Conservation (phyloP, 169 alveolate species). For the Eimeria sp. region DNA sequence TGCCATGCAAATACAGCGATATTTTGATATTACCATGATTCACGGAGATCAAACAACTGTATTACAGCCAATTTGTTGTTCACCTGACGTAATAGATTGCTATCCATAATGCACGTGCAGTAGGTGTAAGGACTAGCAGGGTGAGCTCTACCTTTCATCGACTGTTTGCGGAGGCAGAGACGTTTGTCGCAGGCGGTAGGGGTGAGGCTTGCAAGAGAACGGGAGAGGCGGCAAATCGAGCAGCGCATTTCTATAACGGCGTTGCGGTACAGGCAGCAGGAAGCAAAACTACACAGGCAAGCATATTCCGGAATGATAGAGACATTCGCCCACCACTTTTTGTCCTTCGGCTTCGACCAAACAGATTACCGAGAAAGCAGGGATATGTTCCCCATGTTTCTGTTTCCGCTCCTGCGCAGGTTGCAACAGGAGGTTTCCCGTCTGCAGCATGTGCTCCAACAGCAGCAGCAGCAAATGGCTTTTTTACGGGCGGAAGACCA, state of each 20-base stretch:
- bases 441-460: constrained; percentile 30
- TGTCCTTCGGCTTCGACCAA: not conserved
- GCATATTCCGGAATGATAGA: not conserved
- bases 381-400: not conserved
- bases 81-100: not conserved
- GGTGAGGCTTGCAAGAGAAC: not conserved
- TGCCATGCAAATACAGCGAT: not conserved
- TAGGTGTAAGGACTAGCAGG: not conserved
- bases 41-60: not conserved
- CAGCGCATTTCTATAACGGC: not conserved
- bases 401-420: constrained; percentile 2
- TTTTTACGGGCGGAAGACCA: constrained; percentile 6
- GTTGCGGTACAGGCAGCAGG: constrained; percentile 41
- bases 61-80: not conserved
- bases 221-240: not conserved
- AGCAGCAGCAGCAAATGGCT: constrained; percentile 39
- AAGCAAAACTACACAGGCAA: constrained; percentile 45
- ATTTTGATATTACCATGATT: not conserved
- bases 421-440: constrained; percentile 36
- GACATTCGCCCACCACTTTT: no score
- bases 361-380: not conserved
- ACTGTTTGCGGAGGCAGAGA: not conserved
- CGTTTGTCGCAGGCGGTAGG: constrained; percentile 33
- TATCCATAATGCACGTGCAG: not conserved
- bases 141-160: not conserved